These are phyloP conservation scores for Pestalotiopsis sp. DNA, from an alignment of 2,329 filamentous ascomycete genomes.

Conservation along the genomic window DNA sequence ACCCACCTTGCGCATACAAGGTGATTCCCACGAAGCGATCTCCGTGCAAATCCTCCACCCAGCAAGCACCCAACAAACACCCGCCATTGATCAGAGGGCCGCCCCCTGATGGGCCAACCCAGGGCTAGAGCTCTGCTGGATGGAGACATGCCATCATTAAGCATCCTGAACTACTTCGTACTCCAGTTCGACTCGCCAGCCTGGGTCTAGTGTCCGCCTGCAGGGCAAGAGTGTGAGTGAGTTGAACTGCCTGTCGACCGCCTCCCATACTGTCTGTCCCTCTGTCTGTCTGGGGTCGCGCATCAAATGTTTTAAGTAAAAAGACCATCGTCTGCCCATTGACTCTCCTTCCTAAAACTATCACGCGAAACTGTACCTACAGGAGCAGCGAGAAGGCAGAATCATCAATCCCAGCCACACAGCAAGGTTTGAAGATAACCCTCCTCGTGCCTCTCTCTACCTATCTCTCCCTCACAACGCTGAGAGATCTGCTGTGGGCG, in stretches of 20 bases:
- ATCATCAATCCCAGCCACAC: not conserved
- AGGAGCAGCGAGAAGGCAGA: not conserved
- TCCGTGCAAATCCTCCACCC: not conserved
- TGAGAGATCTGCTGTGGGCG: not conserved
- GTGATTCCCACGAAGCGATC: not conserved
- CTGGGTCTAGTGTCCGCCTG: not conserved
- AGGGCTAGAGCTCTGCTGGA: too few relatives aligned
- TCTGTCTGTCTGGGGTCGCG: too few relatives aligned
- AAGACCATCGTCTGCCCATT: not conserved
- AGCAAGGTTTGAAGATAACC: not conserved
- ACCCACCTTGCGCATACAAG: not conserved
- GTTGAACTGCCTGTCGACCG: too few relatives aligned
- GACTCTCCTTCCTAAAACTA: constrained; percentile 9
- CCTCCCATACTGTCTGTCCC: too few relatives aligned
- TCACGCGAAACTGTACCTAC: not conserved
- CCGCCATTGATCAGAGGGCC: too few relatives aligned
- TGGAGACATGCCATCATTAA: not conserved
- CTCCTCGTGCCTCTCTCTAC: not conserved
- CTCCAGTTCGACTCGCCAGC: not conserved
- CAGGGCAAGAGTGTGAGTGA: not conserved
- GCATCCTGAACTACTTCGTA: not conserved
- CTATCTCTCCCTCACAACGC: not conserved
- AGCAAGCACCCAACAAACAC: not conserved
- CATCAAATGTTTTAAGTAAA: not conserved
- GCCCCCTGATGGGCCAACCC: too few relatives aligned